Conservation (phyloP, 2,329 filamentous ascomycete genomes). For the Colletotrichum gigasporum region DNA sequence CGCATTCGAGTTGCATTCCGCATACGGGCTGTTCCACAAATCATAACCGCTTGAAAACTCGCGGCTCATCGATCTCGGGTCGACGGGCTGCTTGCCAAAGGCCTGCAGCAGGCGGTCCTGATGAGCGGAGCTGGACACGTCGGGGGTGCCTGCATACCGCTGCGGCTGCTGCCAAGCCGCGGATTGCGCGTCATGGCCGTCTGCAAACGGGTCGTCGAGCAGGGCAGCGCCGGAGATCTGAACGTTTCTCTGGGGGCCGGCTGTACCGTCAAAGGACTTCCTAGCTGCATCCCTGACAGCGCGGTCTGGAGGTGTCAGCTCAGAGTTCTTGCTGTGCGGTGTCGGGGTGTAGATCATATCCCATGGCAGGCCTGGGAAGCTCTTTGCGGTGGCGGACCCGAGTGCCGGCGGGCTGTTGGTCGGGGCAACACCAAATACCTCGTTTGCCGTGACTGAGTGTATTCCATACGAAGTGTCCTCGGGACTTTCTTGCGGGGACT, state of each 20-base stretch:
- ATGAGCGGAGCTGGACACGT: constrained; percentile 36
- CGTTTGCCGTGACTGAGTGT: constrained; percentile 61
- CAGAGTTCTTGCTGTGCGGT: constrained; percentile 22
- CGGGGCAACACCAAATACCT: constrained; percentile 55
- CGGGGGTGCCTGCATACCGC: constrained; percentile 12
- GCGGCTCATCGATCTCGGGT: constrained; percentile 27
- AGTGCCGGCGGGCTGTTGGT: constrained; percentile 42
- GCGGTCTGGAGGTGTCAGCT: constrained; percentile 28
- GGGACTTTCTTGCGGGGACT: constrained; percentile 41
- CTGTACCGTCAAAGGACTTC: constrained; percentile 20
- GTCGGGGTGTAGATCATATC: constrained; percentile 51
- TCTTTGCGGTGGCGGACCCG: constrained; percentile 44
- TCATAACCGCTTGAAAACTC: constrained; percentile 22
- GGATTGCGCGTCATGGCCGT: neutral
- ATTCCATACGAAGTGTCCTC: constrained; percentile 64
- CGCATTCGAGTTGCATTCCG: constrained; percentile 8
- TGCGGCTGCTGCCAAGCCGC: constrained; percentile 16
- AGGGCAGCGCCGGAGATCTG: constrained; percentile 5
- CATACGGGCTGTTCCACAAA: constrained; percentile 17
- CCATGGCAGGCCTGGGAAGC: constrained; percentile 60
- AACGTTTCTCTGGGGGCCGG: neutral
- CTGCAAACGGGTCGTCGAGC: constrained; percentile 43
- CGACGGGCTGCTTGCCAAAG: constrained; percentile 35
- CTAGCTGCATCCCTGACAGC: constrained; percentile 21
- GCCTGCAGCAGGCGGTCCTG: constrained; percentile 47